These are phyloP conservation scores for Didymellaceae sp. DNA, from an alignment of 2,329 filamentous ascomycete genomes.

Conservation along the genomic window DNA sequence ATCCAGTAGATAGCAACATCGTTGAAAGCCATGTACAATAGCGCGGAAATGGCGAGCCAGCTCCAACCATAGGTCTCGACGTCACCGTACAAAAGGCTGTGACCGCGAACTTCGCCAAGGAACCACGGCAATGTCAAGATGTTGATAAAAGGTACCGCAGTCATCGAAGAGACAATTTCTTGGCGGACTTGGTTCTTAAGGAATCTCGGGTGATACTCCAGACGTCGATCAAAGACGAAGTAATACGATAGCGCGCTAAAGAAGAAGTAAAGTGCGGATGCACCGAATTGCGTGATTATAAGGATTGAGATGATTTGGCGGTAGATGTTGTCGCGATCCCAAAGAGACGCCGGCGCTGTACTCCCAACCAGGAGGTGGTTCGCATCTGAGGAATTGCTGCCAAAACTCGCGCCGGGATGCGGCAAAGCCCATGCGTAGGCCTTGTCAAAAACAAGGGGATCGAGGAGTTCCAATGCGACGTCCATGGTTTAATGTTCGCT, in stretches of 20 bases:
- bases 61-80: conserved; percentile 41
- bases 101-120: conserved; percentile 56
- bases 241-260: conserved; percentile 28
- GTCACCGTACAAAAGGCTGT: conserved; percentile 53
- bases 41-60: conserved; percentile 50
- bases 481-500: conserved; percentile 18
- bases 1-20: conserved; percentile 59
- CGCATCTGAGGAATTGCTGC: conserved; percentile 18
- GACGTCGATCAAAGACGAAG: conserved; percentile 51
- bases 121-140: conserved; percentile 56
- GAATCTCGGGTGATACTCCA: conserved; percentile 58
- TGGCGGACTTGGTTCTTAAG: conserved; percentile 56
- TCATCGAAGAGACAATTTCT: conserved; percentile 54
- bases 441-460: conserved; percentile 25
- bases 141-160: conserved; percentile 55
- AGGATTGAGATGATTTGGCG: conserved; percentile 25
- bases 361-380: conserved; percentile 10
- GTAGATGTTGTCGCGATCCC: conserved; percentile 29
- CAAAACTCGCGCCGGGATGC: conserved; percentile 10
- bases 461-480: conserved; percentile 26
- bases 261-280: conserved; percentile 22
- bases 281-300: conserved; percentile 24
- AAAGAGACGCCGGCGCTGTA: conserved; percentile 17
- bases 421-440: conserved; percentile 26
- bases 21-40: conserved; percentile 56